A percentile compares a stretch with the other conserved stretches of the same genome.
phyloP scores from a whole-genome alignment of 257 asterid species.

The Scutellaria baicalensis region DNA sequence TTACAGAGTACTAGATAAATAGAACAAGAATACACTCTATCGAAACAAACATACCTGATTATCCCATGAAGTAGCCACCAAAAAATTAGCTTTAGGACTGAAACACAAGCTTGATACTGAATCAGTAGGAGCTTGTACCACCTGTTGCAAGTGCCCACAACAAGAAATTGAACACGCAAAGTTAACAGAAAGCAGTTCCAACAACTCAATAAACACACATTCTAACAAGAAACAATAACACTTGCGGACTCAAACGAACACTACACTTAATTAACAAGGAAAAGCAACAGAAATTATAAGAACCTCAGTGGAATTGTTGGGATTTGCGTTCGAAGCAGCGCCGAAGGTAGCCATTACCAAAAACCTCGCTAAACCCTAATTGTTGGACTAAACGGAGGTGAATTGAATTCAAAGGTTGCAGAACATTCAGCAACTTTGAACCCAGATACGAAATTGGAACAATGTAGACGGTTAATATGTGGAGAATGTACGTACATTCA shows the following conservation, averaged over 20 bases:
- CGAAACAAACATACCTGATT: conserved; percentile 50
- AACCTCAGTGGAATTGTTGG: conserved; percentile 78
- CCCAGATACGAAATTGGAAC: too few species aligned
- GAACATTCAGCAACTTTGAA: too few species aligned
- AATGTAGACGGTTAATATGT: too few species aligned
- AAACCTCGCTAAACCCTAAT: conserved; percentile 9
- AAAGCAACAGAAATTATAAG: background rate
- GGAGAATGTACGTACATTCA: too few species aligned
- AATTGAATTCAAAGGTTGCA: too few species aligned
- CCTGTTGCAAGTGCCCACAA: conserved; percentile 21
- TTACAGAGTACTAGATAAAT: background rate
- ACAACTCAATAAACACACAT: background rate
- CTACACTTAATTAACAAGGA: background rate
- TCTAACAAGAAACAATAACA: background rate
- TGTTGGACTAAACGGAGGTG: background rate
- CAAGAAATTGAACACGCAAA: background rate
- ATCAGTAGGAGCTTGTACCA: conserved; percentile 68
- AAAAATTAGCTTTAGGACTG: conserved; percentile 71
- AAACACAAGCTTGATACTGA: conserved; percentile 73
- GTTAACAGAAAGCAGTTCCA: background rate
- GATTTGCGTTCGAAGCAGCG: conserved; percentile 36
- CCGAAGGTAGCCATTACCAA: conserved; percentile 54
- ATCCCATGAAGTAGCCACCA: conserved; percentile 89
- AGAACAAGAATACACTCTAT: background rate
- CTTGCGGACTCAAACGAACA: background rate